Evolutionary conservation across 2,329 filamentous ascomycete genomes (phyloP).

Genomic region (Trichoderma pleuroti): DNA sequence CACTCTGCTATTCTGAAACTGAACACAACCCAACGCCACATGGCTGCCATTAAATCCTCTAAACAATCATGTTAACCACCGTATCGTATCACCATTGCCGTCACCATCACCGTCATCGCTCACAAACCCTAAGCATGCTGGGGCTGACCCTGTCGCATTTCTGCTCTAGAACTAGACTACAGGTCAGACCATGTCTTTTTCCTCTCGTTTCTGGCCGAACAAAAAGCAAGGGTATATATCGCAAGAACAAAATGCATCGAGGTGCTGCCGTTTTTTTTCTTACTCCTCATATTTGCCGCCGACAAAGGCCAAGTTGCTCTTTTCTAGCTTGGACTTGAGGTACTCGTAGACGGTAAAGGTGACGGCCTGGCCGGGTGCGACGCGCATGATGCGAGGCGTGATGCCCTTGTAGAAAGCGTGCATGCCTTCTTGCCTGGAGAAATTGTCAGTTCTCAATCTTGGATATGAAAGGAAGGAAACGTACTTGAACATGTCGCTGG

Average conservation of each 20-base stretch:
- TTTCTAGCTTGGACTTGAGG: conserved; percentile 69
- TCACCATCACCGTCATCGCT: not conserved
- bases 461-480: conserved; percentile 26
- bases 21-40: conserved; percentile 25
- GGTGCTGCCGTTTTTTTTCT: conserved; percentile 8
- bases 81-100: not conserved
- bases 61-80: not conserved
- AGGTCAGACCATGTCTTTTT: not conserved
- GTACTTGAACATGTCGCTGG: conserved; percentile 77
- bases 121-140: conserved; percentile 2
- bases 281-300: conserved; percentile 68
- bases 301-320: conserved; percentile 56
- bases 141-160: conserved; percentile 18
- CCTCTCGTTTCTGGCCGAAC: not conserved
- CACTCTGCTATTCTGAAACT: conserved; percentile 20
- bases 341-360: conserved; percentile 76
- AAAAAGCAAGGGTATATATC: conserved; percentile 12
- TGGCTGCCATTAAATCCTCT: conserved; percentile 8
- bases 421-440: conserved; percentile 75
- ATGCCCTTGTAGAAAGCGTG: conserved; percentile 99
- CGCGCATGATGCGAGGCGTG: conserved; percentile 94
- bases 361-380: conserved; percentile 87
- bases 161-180: conserved; percentile 17
- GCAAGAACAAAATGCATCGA: conserved; percentile 12
- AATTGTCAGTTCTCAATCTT: not conserved